Conservation (phyloP, 2,329 filamentous ascomycete genomes). For the Aureobasidium sp. region DNA sequence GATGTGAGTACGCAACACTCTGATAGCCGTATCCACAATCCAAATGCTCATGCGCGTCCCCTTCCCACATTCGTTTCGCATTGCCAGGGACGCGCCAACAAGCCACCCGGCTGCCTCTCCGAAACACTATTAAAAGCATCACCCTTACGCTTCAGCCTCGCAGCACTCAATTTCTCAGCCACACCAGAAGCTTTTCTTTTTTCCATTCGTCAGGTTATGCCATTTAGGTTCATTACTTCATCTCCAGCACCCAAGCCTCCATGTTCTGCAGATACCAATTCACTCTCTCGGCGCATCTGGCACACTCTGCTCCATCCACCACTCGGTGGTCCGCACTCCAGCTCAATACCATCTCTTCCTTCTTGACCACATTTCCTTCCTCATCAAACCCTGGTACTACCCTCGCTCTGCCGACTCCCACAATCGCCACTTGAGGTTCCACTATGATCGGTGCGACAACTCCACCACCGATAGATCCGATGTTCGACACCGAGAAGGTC, state of each 20-base stretch:
- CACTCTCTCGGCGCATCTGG: conserved; percentile 77
- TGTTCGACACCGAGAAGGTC: conserved; percentile 94
- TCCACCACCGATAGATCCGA: conserved; percentile 87
- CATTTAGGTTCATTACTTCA: conserved; percentile 44
- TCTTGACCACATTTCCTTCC: conserved; percentile 53
- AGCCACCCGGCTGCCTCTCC: background rate
- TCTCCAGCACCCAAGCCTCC: conserved; percentile 74
- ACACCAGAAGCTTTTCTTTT: background rate
- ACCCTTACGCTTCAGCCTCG: background rate
- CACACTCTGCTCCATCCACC: conserved; percentile 90
- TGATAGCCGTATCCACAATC: background rate
- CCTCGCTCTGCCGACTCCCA: conserved; percentile 77
- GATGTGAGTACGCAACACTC: background rate
- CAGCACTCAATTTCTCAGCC: background rate
- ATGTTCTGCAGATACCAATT: conserved; percentile 72
- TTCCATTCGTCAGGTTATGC: background rate
- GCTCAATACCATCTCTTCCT: conserved; percentile 80
- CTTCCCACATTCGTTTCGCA: background rate
- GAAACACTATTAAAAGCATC: conserved; percentile 1
- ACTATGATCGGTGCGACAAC: conserved; percentile 89
- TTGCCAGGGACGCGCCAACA: background rate
- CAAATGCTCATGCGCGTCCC: conserved; percentile 1
- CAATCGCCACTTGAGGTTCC: conserved; percentile 80
- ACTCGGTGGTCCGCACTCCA: conserved; percentile 96
- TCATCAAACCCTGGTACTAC: conserved; percentile 68